Conservation (phyloP, 257 asterid species). For the Thymus quinquecostatus region DNA sequence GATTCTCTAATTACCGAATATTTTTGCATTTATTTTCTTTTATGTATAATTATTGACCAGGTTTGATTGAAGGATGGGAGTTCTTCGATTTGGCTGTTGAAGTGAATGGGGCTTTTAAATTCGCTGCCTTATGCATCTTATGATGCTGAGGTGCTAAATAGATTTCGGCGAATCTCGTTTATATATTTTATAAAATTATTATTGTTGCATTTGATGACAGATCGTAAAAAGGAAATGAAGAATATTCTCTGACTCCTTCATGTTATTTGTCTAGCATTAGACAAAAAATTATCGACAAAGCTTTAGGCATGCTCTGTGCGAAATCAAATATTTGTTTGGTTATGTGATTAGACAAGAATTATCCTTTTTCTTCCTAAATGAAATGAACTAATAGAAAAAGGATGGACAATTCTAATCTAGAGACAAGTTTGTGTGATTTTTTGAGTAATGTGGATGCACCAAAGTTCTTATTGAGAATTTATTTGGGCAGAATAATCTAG, state of each 20-base stretch:
- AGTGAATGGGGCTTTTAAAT: constrained; percentile 21
- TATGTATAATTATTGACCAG: not conserved
- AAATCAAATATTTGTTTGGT: not conserved
- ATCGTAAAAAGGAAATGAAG: no score
- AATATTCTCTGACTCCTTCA: not conserved
- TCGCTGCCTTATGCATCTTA: constrained; percentile 20
- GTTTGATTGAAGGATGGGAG: constrained; percentile 1
- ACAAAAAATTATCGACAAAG: not conserved
- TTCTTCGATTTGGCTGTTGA: constrained; percentile 9
- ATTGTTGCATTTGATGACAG: not conserved
- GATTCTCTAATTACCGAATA: not conserved
- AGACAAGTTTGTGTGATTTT: constrained; percentile 9
- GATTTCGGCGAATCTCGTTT: constrained; percentile 15
- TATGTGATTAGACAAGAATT: not conserved
- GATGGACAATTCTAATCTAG: not conserved
- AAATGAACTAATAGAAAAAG: not conserved
- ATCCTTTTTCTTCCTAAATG: not conserved
- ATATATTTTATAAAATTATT: not conserved
- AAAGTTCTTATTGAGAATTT: constrained; percentile 26
- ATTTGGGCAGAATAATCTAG: constrained; percentile 59
- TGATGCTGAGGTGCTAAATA: constrained; percentile 24
- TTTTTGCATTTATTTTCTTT: not conserved
- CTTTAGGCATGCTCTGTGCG: constrained; percentile 11
- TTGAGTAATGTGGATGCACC: not conserved
- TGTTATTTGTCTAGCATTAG: constrained; percentile 5